Conservation (phyloP, 192 early-diverging fungal genomes). For the Spizellomyces punctatus region DNA sequence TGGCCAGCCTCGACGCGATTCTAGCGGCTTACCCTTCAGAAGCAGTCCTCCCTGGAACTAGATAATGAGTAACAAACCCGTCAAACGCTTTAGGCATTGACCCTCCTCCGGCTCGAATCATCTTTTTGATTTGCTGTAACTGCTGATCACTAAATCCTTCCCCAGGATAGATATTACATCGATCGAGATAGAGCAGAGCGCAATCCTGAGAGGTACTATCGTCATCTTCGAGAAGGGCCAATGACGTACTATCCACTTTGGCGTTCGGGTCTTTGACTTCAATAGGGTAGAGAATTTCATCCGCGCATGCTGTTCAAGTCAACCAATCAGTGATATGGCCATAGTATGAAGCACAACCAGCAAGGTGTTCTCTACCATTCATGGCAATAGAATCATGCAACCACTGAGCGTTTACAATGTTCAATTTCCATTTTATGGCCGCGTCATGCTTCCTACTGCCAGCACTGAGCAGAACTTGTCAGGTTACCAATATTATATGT, state of each 20-base stretch:
- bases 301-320: constrained; percentile 13
- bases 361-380: constrained; percentile 9
- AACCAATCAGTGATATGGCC: not conserved
- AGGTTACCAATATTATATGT: not conserved
- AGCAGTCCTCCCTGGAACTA: not conserved
- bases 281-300: constrained; percentile 17
- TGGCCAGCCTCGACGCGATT: not conserved
- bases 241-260: not conserved
- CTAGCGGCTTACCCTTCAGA: not conserved
- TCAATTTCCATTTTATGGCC: constrained; percentile 27
- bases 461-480: not conserved
- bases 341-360: not conserved
- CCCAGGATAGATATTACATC: constrained; percentile 27
- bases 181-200: constrained; percentile 15
- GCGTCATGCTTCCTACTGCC: constrained; percentile 37
- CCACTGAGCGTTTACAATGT: constrained; percentile 33
- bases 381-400: constrained; percentile 15
- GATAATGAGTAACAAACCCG: constrained; percentile 32
- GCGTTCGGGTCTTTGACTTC: constrained; percentile 3
- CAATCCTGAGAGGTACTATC: not conserved
- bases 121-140: constrained; percentile 16
- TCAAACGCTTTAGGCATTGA: constrained; percentile 15
- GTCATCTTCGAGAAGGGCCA: not conserved
- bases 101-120: constrained; percentile 29
- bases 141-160: constrained; percentile 25